Evolutionary conservation across 352 stramenopile species (phyloP).

Genomic region (Phytophthora macrochlamydospora): DNA sequence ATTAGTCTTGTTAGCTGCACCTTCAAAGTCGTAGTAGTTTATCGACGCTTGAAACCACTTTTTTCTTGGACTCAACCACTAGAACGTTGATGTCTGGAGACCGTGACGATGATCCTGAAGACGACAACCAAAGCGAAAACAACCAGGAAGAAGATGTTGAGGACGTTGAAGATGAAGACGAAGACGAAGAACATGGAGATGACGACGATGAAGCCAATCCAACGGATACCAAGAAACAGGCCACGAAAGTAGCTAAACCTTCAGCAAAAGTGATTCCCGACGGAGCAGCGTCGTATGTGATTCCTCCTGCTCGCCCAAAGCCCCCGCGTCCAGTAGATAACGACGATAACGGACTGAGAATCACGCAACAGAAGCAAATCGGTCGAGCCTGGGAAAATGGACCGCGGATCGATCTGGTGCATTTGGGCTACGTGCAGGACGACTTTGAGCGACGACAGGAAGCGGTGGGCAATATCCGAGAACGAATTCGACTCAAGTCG

Average conservation of each 20-base stretch:
- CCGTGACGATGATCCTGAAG: constrained; percentile 19
- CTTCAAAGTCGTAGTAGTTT: constrained; percentile 9
- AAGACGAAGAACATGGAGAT: constrained; percentile 32
- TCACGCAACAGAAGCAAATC: constrained; percentile 68
- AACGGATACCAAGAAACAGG: constrained; percentile 8
- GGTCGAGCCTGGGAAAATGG: constrained; percentile 66
- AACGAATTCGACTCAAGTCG: constrained; percentile 63
- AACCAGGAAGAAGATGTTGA: constrained; percentile 24
- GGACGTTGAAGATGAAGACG: constrained; percentile 17
- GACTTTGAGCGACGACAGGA: constrained; percentile 67
- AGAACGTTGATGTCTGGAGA: neutral
- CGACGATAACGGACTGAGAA: constrained; percentile 15
- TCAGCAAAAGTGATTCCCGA: constrained; percentile 28
- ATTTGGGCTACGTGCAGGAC: constrained; percentile 70
- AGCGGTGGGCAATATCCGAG: constrained; percentile 59
- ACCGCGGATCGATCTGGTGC: constrained; percentile 65
- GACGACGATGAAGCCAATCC: constrained; percentile 18
- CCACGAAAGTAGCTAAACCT: constrained; percentile 12
- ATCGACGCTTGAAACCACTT: constrained; percentile 31
- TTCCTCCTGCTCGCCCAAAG: constrained; percentile 25
- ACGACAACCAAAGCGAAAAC: constrained; percentile 16
- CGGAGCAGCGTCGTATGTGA: constrained; percentile 32
- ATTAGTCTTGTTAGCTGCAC: constrained; percentile 4
- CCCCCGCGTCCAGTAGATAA: constrained; percentile 34
- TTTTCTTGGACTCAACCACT: constrained; percentile 17